A percentile compares a stretch with the other conserved stretches of the same genome.
Evolutionary conservation across 257 asterid species (phyloP).

Genomic region (Nicotiana tabacum): DNA sequence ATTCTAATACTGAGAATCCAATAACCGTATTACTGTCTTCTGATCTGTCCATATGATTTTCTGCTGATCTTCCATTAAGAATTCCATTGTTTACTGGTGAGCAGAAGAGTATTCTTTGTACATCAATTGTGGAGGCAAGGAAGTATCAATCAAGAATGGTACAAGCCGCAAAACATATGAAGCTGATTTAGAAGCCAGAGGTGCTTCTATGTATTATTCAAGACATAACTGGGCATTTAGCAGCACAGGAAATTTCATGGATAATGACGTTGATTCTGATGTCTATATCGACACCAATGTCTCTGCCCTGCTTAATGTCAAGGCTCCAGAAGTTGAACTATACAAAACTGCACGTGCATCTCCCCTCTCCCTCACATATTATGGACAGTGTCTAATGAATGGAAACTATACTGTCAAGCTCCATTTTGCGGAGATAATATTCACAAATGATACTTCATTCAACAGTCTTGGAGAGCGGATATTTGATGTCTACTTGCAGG

Average conservation of each 20-base stretch:
- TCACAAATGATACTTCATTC: slow-evolving; percentile 63
- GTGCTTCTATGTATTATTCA: slow-evolving; percentile 64
- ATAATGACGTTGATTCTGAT: slow-evolving; percentile 56
- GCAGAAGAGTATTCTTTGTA: slow-evolving; percentile 53
- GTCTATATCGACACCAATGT: slow-evolving; percentile 42
- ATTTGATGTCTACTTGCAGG: slow-evolving; percentile 91
- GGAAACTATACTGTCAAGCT: slow-evolving; percentile 84
- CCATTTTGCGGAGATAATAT: slow-evolving; percentile 78
- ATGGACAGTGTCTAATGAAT: slow-evolving; percentile 68
- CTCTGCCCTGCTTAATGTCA: slow-evolving; percentile 31
- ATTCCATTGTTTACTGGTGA: not conserved
- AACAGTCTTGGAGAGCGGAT: slow-evolving; percentile 71
- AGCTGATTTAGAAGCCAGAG: slow-evolving; percentile 68
- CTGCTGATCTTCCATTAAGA: not conserved
- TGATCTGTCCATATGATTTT: not conserved
- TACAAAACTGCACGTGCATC: slow-evolving; percentile 72
- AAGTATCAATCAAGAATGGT: slow-evolving; percentile 19
- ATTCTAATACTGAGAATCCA: not conserved
- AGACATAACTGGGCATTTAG: slow-evolving; percentile 78
- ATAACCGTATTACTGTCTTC: not conserved
- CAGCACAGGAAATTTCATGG: slow-evolving; percentile 93
- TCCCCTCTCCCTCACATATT: slow-evolving; percentile 86
- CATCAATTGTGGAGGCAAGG: slow-evolving; percentile 85
- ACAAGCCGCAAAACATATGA: slow-evolving; percentile 36
- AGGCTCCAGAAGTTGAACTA: slow-evolving; percentile 33